phyloP scores from a whole-genome alignment of 306 rosid genomes.

The Rubus parviflorus region DNA sequence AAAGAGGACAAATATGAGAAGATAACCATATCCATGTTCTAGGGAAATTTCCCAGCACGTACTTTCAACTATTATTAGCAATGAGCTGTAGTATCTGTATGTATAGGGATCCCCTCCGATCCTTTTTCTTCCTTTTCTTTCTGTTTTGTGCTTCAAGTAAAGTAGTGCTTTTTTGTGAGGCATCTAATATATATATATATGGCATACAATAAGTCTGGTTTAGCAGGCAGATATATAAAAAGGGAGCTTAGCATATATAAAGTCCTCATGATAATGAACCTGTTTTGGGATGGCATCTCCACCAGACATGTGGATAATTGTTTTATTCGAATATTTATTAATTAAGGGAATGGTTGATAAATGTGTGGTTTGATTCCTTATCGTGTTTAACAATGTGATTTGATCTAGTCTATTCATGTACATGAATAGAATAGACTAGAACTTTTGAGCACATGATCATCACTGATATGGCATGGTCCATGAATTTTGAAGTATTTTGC shows the following conservation, averaged over 20 bases:
- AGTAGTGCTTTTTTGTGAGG: background rate
- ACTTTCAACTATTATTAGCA: background rate
- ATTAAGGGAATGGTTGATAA: background rate
- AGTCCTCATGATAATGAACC: constrained; percentile 4
- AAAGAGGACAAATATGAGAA: background rate
- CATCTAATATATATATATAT: background rate
- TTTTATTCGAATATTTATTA: background rate
- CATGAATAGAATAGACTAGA: no score
- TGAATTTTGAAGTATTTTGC: no score
- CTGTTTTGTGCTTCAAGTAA: constrained; percentile 7
- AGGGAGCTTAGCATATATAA: background rate
- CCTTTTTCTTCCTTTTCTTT: background rate
- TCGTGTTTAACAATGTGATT: background rate
- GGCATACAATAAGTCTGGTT: background rate
- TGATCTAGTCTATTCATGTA: background rate
- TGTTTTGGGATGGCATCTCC: constrained; percentile 10
- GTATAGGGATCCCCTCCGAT: background rate
- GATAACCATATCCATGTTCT: background rate
- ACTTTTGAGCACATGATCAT: background rate
- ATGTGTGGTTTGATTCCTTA: constrained; percentile 1
- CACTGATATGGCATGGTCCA: background rate
- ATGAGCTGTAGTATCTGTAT: constrained; percentile 2
- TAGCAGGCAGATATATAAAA: background rate
- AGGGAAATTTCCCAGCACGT: background rate
- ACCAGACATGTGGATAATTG: constrained; percentile 1